Evolutionary conservation across 106 monocot genomes (phyloP).

Genomic region (Phalaenopsis equestris): DNA sequence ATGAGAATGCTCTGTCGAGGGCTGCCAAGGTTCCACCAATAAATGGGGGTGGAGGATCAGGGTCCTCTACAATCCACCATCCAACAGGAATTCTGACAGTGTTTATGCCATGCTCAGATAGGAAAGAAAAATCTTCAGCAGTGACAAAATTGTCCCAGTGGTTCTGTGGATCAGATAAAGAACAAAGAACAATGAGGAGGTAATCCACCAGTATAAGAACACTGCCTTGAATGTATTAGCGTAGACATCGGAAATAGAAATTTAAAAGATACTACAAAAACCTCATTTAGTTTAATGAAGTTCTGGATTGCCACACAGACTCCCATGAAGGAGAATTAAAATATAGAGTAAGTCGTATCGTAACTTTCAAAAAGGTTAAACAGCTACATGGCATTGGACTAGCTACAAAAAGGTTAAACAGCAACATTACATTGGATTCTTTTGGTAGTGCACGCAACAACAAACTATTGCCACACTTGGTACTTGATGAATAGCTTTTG

Average conservation of each 20-base stretch:
- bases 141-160: constrained; percentile 58
- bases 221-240: background rate
- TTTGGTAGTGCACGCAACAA: background rate
- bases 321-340: no score
- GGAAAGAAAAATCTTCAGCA: constrained; percentile 59
- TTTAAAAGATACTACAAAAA: background rate
- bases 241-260: background rate
- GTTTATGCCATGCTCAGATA: constrained; percentile 60
- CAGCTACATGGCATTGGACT: background rate
- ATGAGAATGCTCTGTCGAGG: constrained; percentile 60
- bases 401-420: background rate
- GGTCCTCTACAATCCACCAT: constrained; percentile 85
- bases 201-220: background rate
- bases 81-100: constrained; percentile 82
- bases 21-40: constrained; percentile 56
- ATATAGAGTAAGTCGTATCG: background rate
- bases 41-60: constrained; percentile 73
- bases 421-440: background rate
- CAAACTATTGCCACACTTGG: no score
- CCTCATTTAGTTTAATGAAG: no score
- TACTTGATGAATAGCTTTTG: no score
- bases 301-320: no score
- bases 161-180: constrained; percentile 30
- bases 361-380: background rate
- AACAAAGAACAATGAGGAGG: background rate